Evolutionary conservation across 1,284 basidiomycete genomes (phyloP), one percentile per base, ranked within the genome.

Genomic region (Anthracocystis setariae): DNA sequence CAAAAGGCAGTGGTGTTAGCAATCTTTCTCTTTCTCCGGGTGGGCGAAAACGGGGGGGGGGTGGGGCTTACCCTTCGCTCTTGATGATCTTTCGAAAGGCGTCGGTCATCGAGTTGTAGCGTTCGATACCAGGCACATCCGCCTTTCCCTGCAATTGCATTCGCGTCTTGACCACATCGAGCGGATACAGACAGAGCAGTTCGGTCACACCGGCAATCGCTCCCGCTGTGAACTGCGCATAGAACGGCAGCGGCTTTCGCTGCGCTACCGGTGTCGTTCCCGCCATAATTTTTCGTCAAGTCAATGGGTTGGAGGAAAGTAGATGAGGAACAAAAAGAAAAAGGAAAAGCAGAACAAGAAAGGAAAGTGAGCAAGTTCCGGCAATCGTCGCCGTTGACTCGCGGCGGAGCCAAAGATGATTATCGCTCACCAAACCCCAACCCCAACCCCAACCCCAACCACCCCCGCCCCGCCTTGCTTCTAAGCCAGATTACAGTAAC

Each of bases 141-240:
- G 87, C 85, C 84, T 92, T 92, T 7, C 90, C 91, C 83, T 93
- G 91, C 24, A 99, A 87, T 84, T 98, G 96, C 90, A 98, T 94
- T 32, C 95, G 91, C 12, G 95, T 99, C 86, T 98, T 98, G 84
- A 98, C 81, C 18, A 82, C 80, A 67, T 82, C 74, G 69, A 95
- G 90, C 60, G 93, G 93, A 77, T 95, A 93, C 77, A 97, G 93
- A 9, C 89, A 93, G 74, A 96, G 86, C 57, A 98, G 92, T 84
- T 98, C 95, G 13, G 87, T 87, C 46, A 86, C 86, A 77, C 87
- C 92, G 74, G 93, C 93, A 73, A 94, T 92, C 8, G 93, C 93
- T 58, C 93, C 93, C 1, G 93, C 92, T 9, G 90, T 87, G 81
- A 95, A 94, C 78, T 92, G 94, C 68, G 92, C 92, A 49, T 87